Evolutionary conservation across 306 rosid species (phyloP), one percentile per base, ranked within the genome.

Genomic region (Clitoria ternatea): DNA sequence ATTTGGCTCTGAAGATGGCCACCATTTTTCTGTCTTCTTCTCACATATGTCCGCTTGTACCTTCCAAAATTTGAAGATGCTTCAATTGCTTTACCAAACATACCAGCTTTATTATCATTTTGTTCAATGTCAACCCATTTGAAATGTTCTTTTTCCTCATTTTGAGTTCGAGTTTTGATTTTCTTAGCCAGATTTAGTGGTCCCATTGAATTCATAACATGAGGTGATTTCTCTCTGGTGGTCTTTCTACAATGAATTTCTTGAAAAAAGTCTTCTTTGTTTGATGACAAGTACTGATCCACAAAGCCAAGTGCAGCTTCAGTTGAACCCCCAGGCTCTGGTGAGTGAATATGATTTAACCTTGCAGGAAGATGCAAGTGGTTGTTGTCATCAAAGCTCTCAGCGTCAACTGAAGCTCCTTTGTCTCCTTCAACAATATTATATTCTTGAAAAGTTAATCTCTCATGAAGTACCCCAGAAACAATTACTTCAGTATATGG

Each of bases 221-320:
- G 70, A 40, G 85, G 83, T 64, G 88, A 82, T 66, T 77, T 86
- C 53, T 61, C 85, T 77, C 79, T 77, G 13, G 57, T 3, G 18
- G 66, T 43, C 61, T 72, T 82, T 73, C 64, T 48, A 26, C 43
- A 13, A 43, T 35, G 52, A 74, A 61, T 65, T 72, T 55, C 77
- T 36, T 55, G 86, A 76, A 76, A 79, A 40, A 70, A 45, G 53
- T 61, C 82, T 39, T 61, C 69, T 2, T 72, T 19, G 33, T 60
- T 84, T 13, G 65, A 73, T 1, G 83, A 84, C 80, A 90, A 76
- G 77, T 79, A 88, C 42, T 63, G 80, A 50, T 85, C 91, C 80
- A 90, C 94, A 74, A 84, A 85, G 18, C 72, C 70, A 52, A 86
- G 86, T 17, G 96, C 94, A 72, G 65, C 84, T 59, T 82, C 66